These are phyloP conservation scores for Russula brevipes DNA, from an alignment of 768 basidiomycete genomes.

Conservation along the genomic window DNA sequence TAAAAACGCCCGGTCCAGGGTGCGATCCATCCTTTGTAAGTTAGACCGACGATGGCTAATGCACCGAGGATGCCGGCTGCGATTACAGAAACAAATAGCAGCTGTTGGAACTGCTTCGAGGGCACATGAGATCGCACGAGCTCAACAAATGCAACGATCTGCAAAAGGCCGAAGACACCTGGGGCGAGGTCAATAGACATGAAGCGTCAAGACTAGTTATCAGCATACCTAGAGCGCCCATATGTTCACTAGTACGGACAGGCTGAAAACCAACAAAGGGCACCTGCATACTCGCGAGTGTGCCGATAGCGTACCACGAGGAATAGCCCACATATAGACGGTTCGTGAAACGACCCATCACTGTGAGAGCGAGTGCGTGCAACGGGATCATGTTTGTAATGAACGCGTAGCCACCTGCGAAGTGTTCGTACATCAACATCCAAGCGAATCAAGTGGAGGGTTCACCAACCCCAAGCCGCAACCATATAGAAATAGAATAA, in stretches of 20 bases:
- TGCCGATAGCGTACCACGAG: constrained; percentile 97
- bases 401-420: constrained; percentile 90
- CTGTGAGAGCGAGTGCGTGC: constrained; percentile 86
- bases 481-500: constrained; percentile 99
- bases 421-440: not conserved
- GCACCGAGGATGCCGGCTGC: constrained; percentile 67
- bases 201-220: not conserved
- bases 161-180: constrained; percentile 95
- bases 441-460: constrained; percentile 7
- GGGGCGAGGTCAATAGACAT: constrained; percentile 18
- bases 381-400: constrained; percentile 99
- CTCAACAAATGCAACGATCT: constrained; percentile 91
- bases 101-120: constrained; percentile 84
- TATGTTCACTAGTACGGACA: constrained; percentile 95
- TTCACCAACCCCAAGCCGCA: constrained; percentile 88
- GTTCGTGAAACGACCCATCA: constrained; percentile 93
- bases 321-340: constrained; percentile 94
- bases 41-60: constrained; percentile 69
- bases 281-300: constrained; percentile 97
- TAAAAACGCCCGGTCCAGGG: constrained; percentile 99
- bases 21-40: constrained; percentile 92
- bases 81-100: constrained; percentile 68
- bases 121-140: constrained; percentile 85
- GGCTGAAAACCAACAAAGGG: constrained; percentile 99
- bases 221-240: constrained; percentile 86